Evolutionary conservation across 2,329 filamentous ascomycete genomes (phyloP), one percentile per base, ranked within the genome.

Genomic region (Apiospora arundinis): DNA sequence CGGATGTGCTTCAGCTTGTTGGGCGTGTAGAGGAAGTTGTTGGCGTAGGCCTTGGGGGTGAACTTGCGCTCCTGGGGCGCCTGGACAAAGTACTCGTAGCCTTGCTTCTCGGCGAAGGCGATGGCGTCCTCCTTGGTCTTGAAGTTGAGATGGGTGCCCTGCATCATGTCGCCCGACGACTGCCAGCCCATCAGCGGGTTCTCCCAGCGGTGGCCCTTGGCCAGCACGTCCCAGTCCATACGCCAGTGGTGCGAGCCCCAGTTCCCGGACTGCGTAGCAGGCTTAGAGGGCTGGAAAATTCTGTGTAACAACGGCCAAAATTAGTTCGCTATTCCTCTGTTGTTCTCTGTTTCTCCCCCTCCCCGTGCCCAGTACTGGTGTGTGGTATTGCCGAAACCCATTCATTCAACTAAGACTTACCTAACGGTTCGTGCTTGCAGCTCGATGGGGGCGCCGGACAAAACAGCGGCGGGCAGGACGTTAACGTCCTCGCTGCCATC

Each of bases 111-210:
- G 32, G 97, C 96, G 80, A 99, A 99, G 72, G 88, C 86, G 78
- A 99, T 95, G 75, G 96, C 96, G 77, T 97, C 95, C 81, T 98
- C 95, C 87, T 97, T 98, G 78, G 87, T 89, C 83, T 93, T 93
- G 89, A 99, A 99, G 83, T 92, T 92, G 78, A 99, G 84, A 81
- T 95, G 90, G 67, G 95, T 97, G 79, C 95, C 95, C 83, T 99
- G 95, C 94, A 99, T 96, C 80, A 90, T 91, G 83, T 99, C 96
- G 70, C 89, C 95, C 23, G 95, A 97, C 32, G 95, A 98, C 82
- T 98, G 95, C 97, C 97, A 99, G 73, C 96, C 96, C 90, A 99
- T 99, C 81, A 99, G 85, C 66, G 93, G 94, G 85, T 99, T 99
- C 87, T 99, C 96, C 97, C 96, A 99, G 77, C 96, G 90, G 84